phyloP scores from a whole-genome alignment of 495 filamentous ascomycete species.

The Hypoxylon perforatum region DNA sequence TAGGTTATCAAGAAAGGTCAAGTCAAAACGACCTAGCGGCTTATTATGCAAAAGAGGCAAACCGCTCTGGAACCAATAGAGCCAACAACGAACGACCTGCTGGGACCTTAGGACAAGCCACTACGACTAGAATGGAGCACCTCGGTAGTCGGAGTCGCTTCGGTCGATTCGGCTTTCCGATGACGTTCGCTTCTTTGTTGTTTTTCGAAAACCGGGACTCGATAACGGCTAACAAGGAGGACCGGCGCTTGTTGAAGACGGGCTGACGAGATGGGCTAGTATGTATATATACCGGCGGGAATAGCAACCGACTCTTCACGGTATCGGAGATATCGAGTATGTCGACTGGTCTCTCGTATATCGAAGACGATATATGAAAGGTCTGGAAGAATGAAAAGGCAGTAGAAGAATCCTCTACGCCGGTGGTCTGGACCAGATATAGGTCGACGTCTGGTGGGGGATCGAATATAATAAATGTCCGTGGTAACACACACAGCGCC shows the following conservation, averaged over 20 bases:
- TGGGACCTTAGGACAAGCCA: background rate
- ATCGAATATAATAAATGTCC: conserved; percentile 30
- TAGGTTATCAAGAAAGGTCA: background rate
- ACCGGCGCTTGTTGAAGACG: conserved; percentile 2
- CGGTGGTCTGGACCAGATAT: conserved; percentile 44
- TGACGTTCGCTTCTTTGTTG: conserved; percentile 26
- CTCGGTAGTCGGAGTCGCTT: conserved; percentile 41
- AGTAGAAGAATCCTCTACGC: conserved; percentile 24
- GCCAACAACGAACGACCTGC: background rate
- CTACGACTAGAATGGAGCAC: conserved; percentile 5
- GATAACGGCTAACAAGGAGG: conserved; percentile 3
- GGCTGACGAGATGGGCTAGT: conserved; percentile 4
- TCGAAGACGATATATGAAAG: conserved; percentile 2
- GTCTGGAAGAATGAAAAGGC: conserved; percentile 5
- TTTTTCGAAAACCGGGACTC: background rate
- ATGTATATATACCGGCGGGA: conserved; percentile 20
- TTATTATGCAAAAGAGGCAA: conserved; percentile 15
- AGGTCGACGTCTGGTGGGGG: conserved; percentile 15
- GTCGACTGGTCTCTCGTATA: conserved; percentile 19
- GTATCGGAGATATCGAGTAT: conserved; percentile 16
- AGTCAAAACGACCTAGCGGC: conserved; percentile 15
- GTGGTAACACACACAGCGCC: conserved; percentile 35
- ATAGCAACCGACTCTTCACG: conserved; percentile 24
- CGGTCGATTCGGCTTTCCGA: conserved; percentile 41
- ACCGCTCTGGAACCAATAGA: conserved; percentile 21